Conservation (phyloP, 805 yeast genomes). For the Nakazawaea laoshanensis region DNA sequence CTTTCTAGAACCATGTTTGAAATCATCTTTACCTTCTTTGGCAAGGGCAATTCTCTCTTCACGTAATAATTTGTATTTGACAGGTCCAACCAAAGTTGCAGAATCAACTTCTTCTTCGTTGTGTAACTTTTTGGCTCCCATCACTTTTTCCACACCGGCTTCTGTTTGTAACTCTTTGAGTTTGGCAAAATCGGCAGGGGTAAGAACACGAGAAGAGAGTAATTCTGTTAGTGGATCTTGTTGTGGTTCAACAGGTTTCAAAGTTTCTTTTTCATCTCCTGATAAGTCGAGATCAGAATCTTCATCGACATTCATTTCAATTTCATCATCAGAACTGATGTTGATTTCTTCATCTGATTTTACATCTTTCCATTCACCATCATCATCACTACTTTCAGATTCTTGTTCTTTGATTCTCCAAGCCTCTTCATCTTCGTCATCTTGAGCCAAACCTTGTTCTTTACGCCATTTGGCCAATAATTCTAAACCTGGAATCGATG, state of each 20-base stretch:
- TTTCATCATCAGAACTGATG: slow-evolving; percentile 34
- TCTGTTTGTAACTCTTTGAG: slow-evolving; percentile 77
- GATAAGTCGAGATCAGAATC: slow-evolving; percentile 46
- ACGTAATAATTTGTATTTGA: slow-evolving; percentile 73
- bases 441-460: slow-evolving; percentile 48
- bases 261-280: slow-evolving; percentile 29
- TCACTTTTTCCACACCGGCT: slow-evolving; percentile 76
- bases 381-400: slow-evolving; percentile 39
- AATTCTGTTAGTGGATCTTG: slow-evolving; percentile 45
- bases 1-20: slow-evolving; percentile 79
- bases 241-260: slow-evolving; percentile 21
- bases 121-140: slow-evolving; percentile 32
- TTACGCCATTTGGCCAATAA: slow-evolving; percentile 79
- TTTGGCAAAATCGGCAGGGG: slow-evolving; percentile 98
- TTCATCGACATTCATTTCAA: slow-evolving; percentile 24
- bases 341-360: slow-evolving; percentile 73
- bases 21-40: slow-evolving; percentile 89
- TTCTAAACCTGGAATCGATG: slow-evolving; percentile 88
- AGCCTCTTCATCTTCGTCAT: slow-evolving; percentile 48
- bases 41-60: slow-evolving; percentile 87
- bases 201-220: slow-evolving; percentile 70
- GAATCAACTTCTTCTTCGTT: slow-evolving; percentile 88
- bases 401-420: slow-evolving; percentile 56
- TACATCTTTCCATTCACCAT: slow-evolving; percentile 85
- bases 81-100: slow-evolving; percentile 64